A percentile compares a stretch with the other conserved stretches of the same genome.
phyloP scores from a whole-genome alignment of 1,284 basidiomycete species.

The Xerocomus nothofagi region DNA sequence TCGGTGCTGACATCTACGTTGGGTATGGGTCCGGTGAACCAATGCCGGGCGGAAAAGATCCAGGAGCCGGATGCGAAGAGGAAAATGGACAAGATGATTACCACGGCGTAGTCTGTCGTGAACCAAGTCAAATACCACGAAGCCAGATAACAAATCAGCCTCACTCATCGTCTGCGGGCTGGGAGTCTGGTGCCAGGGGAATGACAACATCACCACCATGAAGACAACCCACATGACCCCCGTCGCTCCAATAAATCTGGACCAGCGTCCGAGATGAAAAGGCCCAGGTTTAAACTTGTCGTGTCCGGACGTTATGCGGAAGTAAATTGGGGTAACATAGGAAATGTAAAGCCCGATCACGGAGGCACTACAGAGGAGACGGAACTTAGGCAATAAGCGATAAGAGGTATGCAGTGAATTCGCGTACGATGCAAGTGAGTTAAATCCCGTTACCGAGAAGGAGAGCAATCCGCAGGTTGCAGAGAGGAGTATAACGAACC shows the following conservation, averaged over 20 bases:
- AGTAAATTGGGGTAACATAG: slow-evolving; percentile 59
- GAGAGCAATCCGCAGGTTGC: slow-evolving; percentile 58
- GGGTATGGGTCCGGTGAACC: slow-evolving; percentile 61
- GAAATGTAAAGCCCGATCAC: slow-evolving; percentile 54
- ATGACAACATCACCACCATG: slow-evolving; percentile 56
- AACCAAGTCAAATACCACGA: slow-evolving; percentile 1
- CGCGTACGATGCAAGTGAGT: slow-evolving; percentile 59
- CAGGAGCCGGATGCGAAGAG: slow-evolving; percentile 59
- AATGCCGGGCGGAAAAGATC: slow-evolving; percentile 60
- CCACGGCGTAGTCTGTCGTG: slow-evolving; percentile 56
- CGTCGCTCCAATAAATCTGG: slow-evolving; percentile 51
- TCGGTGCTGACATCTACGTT: slow-evolving; percentile 12
- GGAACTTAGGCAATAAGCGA: neutral
- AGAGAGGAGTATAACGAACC: slow-evolving; percentile 61
- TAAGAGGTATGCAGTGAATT: neutral
- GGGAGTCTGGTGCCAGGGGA: slow-evolving; percentile 46
- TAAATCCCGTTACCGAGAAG: slow-evolving; percentile 58
- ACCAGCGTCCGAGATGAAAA: slow-evolving; percentile 59
- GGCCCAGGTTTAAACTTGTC: slow-evolving; percentile 54
- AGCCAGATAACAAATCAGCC: slow-evolving; percentile 10
- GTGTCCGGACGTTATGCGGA: slow-evolving; percentile 62
- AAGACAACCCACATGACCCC: slow-evolving; percentile 62
- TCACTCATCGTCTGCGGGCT: slow-evolving; percentile 52
- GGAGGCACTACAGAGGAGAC: slow-evolving; percentile 44
- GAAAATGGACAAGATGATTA: slow-evolving; percentile 61